Evolutionary conservation across 495 filamentous ascomycete genomes (phyloP).

Genomic region (Astrocystis sublimbata): DNA sequence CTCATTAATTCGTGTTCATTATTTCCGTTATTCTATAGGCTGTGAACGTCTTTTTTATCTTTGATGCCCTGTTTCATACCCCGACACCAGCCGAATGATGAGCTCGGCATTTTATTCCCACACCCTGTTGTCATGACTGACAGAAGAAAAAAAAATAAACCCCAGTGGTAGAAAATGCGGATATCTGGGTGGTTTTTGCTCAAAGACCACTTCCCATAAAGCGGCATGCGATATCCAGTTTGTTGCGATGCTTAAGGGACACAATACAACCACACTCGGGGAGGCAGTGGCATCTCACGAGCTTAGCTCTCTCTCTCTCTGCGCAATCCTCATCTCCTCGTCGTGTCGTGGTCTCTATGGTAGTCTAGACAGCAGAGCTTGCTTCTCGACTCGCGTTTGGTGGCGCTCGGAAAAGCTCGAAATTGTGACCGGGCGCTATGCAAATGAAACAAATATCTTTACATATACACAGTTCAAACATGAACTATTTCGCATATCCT

Average conservation of each 20-base stretch:
- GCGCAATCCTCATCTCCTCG: constrained; percentile 12
- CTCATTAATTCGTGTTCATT: constrained; percentile 37
- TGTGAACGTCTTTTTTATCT: constrained; percentile 15
- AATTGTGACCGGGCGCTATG: constrained; percentile 32
- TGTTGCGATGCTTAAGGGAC: constrained; percentile 4
- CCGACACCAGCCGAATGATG: constrained; percentile 4
- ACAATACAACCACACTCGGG: background rate
- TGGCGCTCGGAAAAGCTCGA: constrained; percentile 16
- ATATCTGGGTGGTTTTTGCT: background rate
- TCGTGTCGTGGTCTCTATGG: constrained; percentile 21
- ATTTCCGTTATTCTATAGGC: constrained; percentile 36
- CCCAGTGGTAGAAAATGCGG: constrained; percentile 4
- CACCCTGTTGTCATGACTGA: constrained; percentile 10
- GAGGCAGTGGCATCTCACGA: constrained; percentile 11
- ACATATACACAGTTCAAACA: constrained; percentile 33
- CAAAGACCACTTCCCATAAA: constrained; percentile 4
- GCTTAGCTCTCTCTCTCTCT: background rate
- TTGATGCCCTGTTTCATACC: constrained; percentile 10
- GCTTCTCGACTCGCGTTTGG: constrained; percentile 15
- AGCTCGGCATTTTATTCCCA: constrained; percentile 11
- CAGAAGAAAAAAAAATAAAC: constrained; percentile 12
- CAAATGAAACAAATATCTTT: constrained; percentile 32
- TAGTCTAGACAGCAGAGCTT: constrained; percentile 23
- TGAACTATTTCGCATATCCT: constrained; percentile 18
- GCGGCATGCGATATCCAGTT: constrained; percentile 16